Conservation (phyloP, 192 early-diverging fungal species). For the Diversispora epigaea region DNA sequence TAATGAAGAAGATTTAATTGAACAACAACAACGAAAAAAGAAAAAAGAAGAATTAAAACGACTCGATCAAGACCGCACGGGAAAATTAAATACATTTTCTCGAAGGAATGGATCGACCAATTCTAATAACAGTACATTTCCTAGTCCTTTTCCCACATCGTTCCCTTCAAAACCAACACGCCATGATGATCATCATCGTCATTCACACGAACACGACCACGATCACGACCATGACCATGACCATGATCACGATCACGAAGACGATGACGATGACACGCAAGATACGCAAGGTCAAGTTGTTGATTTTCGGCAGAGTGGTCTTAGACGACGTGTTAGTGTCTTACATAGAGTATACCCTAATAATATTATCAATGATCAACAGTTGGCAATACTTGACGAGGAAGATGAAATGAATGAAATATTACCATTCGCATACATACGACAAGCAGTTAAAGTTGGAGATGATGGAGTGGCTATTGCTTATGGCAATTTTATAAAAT, state of each 20-base stretch:
- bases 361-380: conserved; percentile 6
- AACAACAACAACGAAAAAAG: conserved; percentile 5
- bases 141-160: background rate
- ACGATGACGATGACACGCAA: background rate
- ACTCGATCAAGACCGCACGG: background rate
- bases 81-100: conserved; percentile 16
- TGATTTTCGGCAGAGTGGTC: conserved; percentile 15
- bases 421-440: conserved; percentile 26
- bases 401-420: conserved; percentile 31
- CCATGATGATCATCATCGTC: no score
- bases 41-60: conserved; percentile 9
- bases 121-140: background rate
- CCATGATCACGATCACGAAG: background rate
- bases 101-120: background rate
- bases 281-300: conserved; percentile 12
- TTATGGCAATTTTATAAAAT: conserved; percentile 33
- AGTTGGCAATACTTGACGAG: background rate
- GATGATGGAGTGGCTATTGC: conserved; percentile 21
- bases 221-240: background rate
- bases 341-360: conserved; percentile 7
- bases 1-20: conserved; percentile 13
- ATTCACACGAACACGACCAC: background rate
- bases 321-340: background rate
- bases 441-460: conserved; percentile 31
- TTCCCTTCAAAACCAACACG: no score